Evolutionary conservation across 306 rosid genomes (phyloP).

Genomic region (Citrullus amarus): DNA sequence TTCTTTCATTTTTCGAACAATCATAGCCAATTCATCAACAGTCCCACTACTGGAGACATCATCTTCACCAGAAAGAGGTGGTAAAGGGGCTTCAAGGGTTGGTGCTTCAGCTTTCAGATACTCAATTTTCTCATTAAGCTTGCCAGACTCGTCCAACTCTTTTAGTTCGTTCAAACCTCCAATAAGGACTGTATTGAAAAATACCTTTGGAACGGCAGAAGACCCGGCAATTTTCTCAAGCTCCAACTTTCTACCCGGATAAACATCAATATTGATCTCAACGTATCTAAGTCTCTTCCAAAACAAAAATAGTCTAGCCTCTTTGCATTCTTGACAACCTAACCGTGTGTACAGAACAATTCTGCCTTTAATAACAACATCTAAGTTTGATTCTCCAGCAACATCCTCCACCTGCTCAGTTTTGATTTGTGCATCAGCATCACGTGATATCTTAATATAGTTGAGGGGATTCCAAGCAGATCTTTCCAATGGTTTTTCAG

Average conservation of each 20-base stretch:
- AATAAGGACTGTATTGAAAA: slow-evolving; percentile 62
- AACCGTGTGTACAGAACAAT: slow-evolving; percentile 61
- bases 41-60: slow-evolving; percentile 49
- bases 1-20: slow-evolving; percentile 76
- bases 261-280: slow-evolving; percentile 73
- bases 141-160: slow-evolving; percentile 49
- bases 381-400: slow-evolving; percentile 16
- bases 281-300: slow-evolving; percentile 53
- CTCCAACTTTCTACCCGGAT: slow-evolving; percentile 65
- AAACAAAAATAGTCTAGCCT: slow-evolving; percentile 51
- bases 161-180: slow-evolving; percentile 72
- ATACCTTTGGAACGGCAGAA: slow-evolving; percentile 64
- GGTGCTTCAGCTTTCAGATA: slow-evolving; percentile 57
- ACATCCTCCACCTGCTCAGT: slow-evolving; percentile 25
- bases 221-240: slow-evolving; percentile 65
- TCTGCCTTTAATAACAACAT: slow-evolving; percentile 57
- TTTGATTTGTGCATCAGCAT: slow-evolving; percentile 30
- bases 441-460: slow-evolving; percentile 42
- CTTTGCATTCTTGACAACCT: slow-evolving; percentile 63
- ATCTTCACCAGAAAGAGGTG: slow-evolving; percentile 87
- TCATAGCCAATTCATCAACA: slow-evolving; percentile 60
- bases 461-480: slow-evolving; percentile 62
- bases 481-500: slow-evolving; percentile 45
- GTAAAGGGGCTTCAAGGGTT: slow-evolving; percentile 52
- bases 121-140: slow-evolving; percentile 71